Evolutionary conservation across 768 basidiomycete genomes (phyloP).

Genomic region (Serendipita vermifera): DNA sequence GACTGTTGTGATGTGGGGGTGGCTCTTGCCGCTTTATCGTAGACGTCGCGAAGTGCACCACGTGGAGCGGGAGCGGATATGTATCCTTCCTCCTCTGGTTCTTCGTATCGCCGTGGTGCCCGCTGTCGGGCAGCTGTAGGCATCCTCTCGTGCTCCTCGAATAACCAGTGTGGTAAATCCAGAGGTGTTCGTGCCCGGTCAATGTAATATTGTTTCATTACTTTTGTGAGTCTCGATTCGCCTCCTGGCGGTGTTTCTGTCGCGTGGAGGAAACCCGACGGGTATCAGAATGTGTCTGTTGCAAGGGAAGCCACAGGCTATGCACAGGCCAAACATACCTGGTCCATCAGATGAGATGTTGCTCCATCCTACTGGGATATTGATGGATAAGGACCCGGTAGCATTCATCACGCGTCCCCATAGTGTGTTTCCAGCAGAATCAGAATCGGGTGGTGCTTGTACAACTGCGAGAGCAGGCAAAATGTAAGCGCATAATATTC

Average conservation of each 20-base stretch:
- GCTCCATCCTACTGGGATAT: conserved; percentile 46
- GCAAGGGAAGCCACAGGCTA: no score
- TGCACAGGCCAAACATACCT: conserved; percentile 24
- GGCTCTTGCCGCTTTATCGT: conserved; percentile 22
- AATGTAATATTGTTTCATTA: conserved; percentile 56
- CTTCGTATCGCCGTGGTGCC: conserved; percentile 14
- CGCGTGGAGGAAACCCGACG: background rate
- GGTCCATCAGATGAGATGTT: conserved; percentile 30
- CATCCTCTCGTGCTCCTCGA: conserved; percentile 40
- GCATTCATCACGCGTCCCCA: conserved; percentile 48
- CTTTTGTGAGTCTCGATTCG: conserved; percentile 48
- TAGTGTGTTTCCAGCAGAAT: conserved; percentile 32
- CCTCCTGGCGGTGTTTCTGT: conserved; percentile 40
- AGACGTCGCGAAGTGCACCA: conserved; percentile 29
- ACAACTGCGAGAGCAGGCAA: no score
- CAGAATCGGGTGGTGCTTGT: conserved; percentile 11
- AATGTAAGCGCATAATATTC: no score
- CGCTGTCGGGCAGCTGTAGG: conserved; percentile 20
- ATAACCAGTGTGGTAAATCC: conserved; percentile 56
- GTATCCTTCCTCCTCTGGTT: conserved; percentile 8
- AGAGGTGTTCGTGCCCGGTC: conserved; percentile 41
- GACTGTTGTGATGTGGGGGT: background rate
- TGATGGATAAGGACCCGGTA: conserved; percentile 41
- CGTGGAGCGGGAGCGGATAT: conserved; percentile 14
- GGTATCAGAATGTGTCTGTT: background rate